These are phyloP conservation scores for Ceriops tagal DNA, from an alignment of 345 rosid genomes.

Conservation along the genomic window DNA sequence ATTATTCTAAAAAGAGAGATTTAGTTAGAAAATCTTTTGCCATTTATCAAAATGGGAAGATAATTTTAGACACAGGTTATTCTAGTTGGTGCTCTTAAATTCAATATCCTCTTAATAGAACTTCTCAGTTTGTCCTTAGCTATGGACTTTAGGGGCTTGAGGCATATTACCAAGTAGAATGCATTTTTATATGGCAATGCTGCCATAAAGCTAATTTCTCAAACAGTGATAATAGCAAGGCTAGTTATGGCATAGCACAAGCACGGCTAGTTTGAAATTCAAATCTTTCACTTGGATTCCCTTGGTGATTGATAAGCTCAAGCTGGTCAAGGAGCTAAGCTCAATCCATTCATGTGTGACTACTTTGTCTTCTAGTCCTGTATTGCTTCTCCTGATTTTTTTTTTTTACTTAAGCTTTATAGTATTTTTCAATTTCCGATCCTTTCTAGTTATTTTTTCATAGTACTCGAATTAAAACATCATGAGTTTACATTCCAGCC, in stretches of 20 bases:
- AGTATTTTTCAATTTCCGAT: not conserved
- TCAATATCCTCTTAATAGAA: not conserved
- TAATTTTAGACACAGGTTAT: not conserved
- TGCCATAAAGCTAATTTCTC: too few relatives aligned
- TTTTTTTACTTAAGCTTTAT: not conserved
- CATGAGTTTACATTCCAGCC: too few relatives aligned
- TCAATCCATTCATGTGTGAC: not conserved
- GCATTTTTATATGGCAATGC: not conserved
- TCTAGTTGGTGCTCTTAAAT: not conserved
- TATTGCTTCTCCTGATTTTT: not conserved
- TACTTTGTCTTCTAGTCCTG: constrained; percentile 3
- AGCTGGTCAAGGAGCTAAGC: not conserved
- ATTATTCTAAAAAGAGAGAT: not conserved
- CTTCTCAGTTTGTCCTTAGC: not conserved
- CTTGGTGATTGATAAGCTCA: not conserved
- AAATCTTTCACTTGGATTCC: not conserved
- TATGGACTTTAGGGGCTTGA: not conserved
- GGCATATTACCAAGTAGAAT: not conserved
- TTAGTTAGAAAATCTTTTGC: not conserved
- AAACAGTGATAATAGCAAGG: not conserved
- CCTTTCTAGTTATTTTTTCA: too few relatives aligned
- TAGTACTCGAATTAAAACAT: too few relatives aligned
- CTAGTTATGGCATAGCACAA: not conserved
- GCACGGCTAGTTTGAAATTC: not conserved
- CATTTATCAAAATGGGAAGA: not conserved